These are phyloP conservation scores for Ascosphaera aggregata DNA, from an alignment of 2,329 filamentous ascomycete genomes.

Conservation along the genomic window DNA sequence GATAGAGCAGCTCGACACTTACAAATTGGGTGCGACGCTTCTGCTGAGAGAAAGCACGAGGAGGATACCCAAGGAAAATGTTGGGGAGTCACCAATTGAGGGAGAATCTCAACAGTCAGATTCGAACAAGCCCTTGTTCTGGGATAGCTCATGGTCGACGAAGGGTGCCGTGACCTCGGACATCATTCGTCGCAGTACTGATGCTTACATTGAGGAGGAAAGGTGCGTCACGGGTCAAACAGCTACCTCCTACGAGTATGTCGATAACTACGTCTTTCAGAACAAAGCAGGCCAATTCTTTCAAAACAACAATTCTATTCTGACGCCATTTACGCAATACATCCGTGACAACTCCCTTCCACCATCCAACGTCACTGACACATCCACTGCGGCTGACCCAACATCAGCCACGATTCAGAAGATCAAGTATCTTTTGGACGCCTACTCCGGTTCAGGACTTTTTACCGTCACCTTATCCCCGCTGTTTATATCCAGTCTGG, in stretches of 20 bases:
- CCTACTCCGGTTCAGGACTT: constrained; percentile 89
- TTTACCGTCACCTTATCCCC: constrained; percentile 86
- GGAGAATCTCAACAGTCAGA: no score
- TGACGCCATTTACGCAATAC: constrained; percentile 65
- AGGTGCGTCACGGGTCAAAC: constrained; percentile 76
- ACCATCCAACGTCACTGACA: constrained; percentile 7
- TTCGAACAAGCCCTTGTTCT: no score
- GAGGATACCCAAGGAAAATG: constrained; percentile 21
- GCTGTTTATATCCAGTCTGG: constrained; percentile 55
- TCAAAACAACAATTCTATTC: constrained; percentile 98
- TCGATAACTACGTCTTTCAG: constrained; percentile 62
- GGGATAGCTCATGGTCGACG: no score
- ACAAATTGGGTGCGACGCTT: constrained; percentile 64
- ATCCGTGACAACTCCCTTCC: constrained; percentile 59
- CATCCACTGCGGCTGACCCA: constrained; percentile 11
- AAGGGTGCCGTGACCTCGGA: no score
- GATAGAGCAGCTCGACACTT: constrained; percentile 42
- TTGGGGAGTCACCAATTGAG: constrained; percentile 2
- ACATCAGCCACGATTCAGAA: constrained; percentile 15
- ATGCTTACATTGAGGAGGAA: constrained; percentile 50
- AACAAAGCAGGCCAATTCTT: constrained; percentile 93
- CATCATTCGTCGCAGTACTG: constrained; percentile 33
- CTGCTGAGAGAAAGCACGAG: constrained; percentile 68
- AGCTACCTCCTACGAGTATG: constrained; percentile 62
- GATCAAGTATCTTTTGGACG: constrained; percentile 82